Base-by-base conservation (phyloP, 108 stramenopile species). In the Cyclotella baltica region DNA sequence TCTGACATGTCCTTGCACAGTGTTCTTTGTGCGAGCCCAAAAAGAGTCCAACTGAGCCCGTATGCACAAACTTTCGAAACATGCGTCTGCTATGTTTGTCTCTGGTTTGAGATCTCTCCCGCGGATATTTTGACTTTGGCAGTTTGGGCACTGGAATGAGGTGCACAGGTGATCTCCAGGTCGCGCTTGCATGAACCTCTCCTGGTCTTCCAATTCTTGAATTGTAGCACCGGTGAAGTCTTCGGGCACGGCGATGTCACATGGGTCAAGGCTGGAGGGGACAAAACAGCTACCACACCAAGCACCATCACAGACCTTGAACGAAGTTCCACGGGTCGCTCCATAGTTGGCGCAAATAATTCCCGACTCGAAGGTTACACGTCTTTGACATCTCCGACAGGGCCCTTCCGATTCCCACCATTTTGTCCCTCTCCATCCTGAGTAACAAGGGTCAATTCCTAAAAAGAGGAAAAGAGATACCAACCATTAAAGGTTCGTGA, bases 331-430 rank as follows among this genome's bases (percentile, higher is more conserved):
- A 30, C 25, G 63, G 63, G 18, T 64, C 63, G 9, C 63, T 10
- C 63, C 63, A 64, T 40, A 64, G 40, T 64, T 64, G n/a, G 63
- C 63, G n/a, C n/a, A n/a, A n/a, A n/a, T n/a, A n/a, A n/a, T n/a
- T n/a, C n/a, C n/a, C n/a, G n/a, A n/a, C n/a, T 8, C 53, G 53
- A 19, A 55, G 19, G 53, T 55, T 10, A 55, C 53, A 23, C 53
- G 19, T 55, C 23, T 55, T 55, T 55, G 53, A 55, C 53, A 55
- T n/a, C 53, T n/a, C 6, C 6, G 53, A 55, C 53, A 55, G 23
- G n/a, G n/a, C n/a, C n/a, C 40, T 13, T n/a, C n/a, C n/a, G n/a
- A n/a, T n/a, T n/a, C n/a, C n/a, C n/a, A n/a, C n/a, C n/a, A n/a
- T n/a, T n/a, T n/a, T n/a, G n/a, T n/a, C n/a, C n/a, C n/a, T n/a